Evolutionary conservation across 345 rosid genomes (phyloP), one percentile per base, ranked within the genome.

Genomic region (Brassica napus): DNA sequence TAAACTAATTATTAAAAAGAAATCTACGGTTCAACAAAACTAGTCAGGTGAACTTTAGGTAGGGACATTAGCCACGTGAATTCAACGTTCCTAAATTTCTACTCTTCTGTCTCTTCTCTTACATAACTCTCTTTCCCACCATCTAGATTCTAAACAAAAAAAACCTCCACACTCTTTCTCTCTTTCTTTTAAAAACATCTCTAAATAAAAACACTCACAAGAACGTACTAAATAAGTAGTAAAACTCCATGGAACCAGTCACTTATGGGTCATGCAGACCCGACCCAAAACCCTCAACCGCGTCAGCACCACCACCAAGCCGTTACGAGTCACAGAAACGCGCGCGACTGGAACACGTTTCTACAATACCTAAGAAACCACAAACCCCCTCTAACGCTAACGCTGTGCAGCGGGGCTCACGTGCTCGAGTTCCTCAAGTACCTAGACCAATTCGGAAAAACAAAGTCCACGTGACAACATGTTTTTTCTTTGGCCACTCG

Each of bases 281-380:
- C 31, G 72, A 80, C 67, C 61, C 65, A 30, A 21, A 31, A 34
- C 69, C 60, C 1, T 37, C 77, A 18, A 37, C 77, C 77, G 49
- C 31, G 21, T 72, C 69, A 66, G 44, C 80, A 68, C 72, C 68
- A 60, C 90, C 67, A 64, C 90, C 82, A 16, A 89, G 93, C 83
- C 86, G 93, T 26, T 89, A 89, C 83, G 93, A 89, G 83, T 88
- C 93, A 1, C 91, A 89, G 15, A 89, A 89, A 72, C 84, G 90
- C 10, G n/a, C 79, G 93, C n/a, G 93, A 89, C 87, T 89, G 91
- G 93, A 86, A 85, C 82, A 83, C 93, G 47, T 89, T 89, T 81
- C 79, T 89, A 79, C 93, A 89, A 61, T 89, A 88, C 83, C 80
- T 89, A 61, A 83, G 73, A 42, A 85, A 81, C 89, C 91, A 89